phyloP scores from a whole-genome alignment of 1,139 yeast species.

The Hemisphaericaspora lyxosophila region DNA sequence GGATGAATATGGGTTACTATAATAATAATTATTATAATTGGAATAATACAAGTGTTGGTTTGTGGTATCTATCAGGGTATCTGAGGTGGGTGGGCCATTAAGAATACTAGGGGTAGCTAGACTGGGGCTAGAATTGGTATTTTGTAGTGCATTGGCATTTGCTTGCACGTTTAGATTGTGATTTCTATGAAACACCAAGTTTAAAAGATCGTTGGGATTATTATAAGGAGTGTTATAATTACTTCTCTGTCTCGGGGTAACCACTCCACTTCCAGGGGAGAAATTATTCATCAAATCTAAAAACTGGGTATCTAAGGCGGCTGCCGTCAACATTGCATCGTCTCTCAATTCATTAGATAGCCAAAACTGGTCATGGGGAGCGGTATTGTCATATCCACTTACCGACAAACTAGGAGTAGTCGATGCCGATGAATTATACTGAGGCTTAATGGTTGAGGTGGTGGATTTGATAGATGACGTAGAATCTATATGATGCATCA shows the following conservation, averaged over 20 bases:
- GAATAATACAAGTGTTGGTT: constrained; percentile 40
- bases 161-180: constrained; percentile 14
- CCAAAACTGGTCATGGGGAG: constrained; percentile 51
- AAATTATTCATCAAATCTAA: constrained; percentile 48
- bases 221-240: constrained; percentile 10
- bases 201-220: constrained; percentile 36
- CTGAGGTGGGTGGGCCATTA: constrained; percentile 22
- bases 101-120: constrained; percentile 20
- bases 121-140: constrained; percentile 4
- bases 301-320: constrained; percentile 62
- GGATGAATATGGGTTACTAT: constrained; percentile 43
- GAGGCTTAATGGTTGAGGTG: neutral
- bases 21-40: constrained; percentile 42
- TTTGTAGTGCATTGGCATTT: constrained; percentile 7
- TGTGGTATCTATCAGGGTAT: constrained; percentile 31
- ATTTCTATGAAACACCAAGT: constrained; percentile 52
- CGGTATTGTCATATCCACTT: constrained; percentile 10
- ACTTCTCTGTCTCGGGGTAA: constrained; percentile 9
- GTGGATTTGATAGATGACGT: neutral
- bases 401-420: constrained; percentile 4
- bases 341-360: constrained; percentile 67
- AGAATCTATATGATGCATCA: neutral
- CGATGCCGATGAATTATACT: constrained; percentile 3
- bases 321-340: constrained; percentile 71
- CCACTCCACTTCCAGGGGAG: constrained; percentile 4